These are phyloP conservation scores for Circinella umbellata DNA, from an alignment of 371 early-diverging fungal genomes.

Conservation along the genomic window DNA sequence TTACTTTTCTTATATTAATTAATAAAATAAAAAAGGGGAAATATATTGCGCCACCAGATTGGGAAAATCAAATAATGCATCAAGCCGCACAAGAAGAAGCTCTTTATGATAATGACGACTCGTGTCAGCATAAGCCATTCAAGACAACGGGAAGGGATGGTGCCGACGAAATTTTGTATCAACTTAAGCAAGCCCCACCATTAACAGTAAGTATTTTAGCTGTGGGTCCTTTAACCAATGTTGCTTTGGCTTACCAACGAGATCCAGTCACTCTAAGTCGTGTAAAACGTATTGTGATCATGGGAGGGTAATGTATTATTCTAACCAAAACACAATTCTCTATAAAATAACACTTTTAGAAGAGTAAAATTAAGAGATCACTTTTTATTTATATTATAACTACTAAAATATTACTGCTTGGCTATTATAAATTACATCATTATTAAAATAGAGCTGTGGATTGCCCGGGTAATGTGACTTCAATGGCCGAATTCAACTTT, in stretches of 20 bases:
- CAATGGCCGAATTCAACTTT: constrained; percentile 63
- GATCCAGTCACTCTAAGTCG: constrained; percentile 54
- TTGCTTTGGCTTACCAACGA: constrained; percentile 54
- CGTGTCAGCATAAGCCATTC: constrained; percentile 25
- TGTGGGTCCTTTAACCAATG: constrained; percentile 65
- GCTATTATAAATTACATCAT: no score
- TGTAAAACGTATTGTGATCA: constrained; percentile 51
- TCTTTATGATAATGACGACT: not conserved
- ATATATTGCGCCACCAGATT: constrained; percentile 42
- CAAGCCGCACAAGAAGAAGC: constrained; percentile 25
- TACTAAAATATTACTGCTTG: no score
- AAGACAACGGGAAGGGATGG: constrained; percentile 42
- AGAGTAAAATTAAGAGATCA: no score
- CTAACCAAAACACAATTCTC: no score
- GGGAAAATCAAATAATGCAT: constrained; percentile 35
- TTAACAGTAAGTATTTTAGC: constrained; percentile 55
- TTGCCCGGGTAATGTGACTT: constrained; percentile 52
- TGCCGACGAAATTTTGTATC: constrained; percentile 53
- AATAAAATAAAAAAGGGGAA: constrained; percentile 24
- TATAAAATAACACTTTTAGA: no score
- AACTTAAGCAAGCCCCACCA: constrained; percentile 45
- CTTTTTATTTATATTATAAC: no score
- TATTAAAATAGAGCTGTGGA: constrained; percentile 23
- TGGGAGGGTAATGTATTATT: constrained; percentile 50
- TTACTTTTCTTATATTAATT: not conserved